Percentiles rank a stretch among this genome's conserved stretches.
Evolutionary conservation across 768 basidiomycete species (phyloP).

Genomic region (Gyrodon lividus): DNA sequence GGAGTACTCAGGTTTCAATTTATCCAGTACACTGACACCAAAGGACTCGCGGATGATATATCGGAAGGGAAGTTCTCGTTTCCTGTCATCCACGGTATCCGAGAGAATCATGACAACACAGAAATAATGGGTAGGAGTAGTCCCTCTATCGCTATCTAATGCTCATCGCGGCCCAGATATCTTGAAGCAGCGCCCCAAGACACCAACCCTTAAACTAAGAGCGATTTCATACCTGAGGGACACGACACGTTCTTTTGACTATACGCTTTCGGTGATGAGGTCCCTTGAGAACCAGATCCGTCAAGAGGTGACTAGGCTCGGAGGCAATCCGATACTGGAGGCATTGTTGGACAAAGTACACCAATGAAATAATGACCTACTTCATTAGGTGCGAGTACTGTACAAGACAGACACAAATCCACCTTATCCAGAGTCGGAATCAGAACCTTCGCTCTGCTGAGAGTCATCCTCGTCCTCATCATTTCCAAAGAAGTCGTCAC

Average conservation of each 20-base stretch:
- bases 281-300: conserved; percentile 34
- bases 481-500: conserved; percentile 31
- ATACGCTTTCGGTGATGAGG: conserved; percentile 61
- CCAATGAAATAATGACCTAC: neutral
- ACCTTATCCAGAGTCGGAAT: conserved; percentile 1
- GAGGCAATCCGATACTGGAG: conserved; percentile 66
- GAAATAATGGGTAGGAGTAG: conserved; percentile 68
- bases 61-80: conserved; percentile 97
- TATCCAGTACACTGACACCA: conserved; percentile 73
- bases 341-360: conserved; percentile 44
- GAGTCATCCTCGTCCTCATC: conserved; percentile 20
- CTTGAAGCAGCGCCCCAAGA: conserved; percentile 80
- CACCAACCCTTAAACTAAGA: conserved; percentile 74
- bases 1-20: neutral
- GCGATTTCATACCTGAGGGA: conserved; percentile 72
- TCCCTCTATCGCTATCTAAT: conserved; percentile 7
- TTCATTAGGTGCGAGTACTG: neutral
- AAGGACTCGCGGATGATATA: conserved; percentile 87
- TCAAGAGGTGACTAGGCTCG: conserved; percentile 64
- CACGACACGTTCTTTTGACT: conserved; percentile 75
- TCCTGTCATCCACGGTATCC: conserved; percentile 86
- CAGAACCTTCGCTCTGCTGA: conserved; percentile 15
- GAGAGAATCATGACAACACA: conserved; percentile 68
- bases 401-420: neutral
- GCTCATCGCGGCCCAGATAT: conserved; percentile 53